These are phyloP conservation scores for Lathyrus sativus DNA, from an alignment of 306 rosid genomes.

Conservation along the genomic window DNA sequence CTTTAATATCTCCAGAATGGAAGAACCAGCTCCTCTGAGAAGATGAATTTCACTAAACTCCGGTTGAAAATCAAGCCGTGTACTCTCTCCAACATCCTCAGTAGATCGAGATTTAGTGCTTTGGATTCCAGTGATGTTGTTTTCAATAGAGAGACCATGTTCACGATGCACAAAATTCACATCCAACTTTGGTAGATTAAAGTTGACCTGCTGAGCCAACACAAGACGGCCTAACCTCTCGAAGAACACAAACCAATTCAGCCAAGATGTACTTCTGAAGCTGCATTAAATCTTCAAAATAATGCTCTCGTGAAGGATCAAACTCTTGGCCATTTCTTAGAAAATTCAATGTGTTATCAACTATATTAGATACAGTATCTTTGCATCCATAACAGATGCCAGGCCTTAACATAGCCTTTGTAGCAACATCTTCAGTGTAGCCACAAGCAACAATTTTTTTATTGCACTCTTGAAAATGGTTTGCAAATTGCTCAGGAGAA, in stretches of 20 bases:
- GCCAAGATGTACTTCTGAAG: too few species aligned
- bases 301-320: too few species aligned
- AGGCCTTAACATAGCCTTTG: too few species aligned
- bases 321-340: too few species aligned
- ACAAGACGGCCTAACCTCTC: too few species aligned
- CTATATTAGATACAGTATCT: too few species aligned
- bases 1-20: conserved; percentile 89
- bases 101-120: conserved; percentile 69
- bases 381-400: too few species aligned
- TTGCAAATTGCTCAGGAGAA: conserved; percentile 68
- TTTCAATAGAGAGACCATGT: conserved; percentile 63
- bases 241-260: too few species aligned
- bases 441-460: conserved; percentile 70
- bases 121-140: conserved; percentile 91
- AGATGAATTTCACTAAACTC: conserved; percentile 97
- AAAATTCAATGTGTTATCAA: too few species aligned
- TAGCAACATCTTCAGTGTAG: too few species aligned
- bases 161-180: conserved; percentile 80
- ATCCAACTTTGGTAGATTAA: conserved; percentile 85
- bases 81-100: conserved; percentile 89
- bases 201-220: conserved; percentile 92
- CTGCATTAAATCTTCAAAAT: too few species aligned
- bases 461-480: conserved; percentile 75
- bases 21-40: conserved; percentile 77
- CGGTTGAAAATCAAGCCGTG: conserved; percentile 85